These are phyloP conservation scores for Blastobotrys peoriensis DNA, from an alignment of 805 yeast species.

Conservation along the genomic window DNA sequence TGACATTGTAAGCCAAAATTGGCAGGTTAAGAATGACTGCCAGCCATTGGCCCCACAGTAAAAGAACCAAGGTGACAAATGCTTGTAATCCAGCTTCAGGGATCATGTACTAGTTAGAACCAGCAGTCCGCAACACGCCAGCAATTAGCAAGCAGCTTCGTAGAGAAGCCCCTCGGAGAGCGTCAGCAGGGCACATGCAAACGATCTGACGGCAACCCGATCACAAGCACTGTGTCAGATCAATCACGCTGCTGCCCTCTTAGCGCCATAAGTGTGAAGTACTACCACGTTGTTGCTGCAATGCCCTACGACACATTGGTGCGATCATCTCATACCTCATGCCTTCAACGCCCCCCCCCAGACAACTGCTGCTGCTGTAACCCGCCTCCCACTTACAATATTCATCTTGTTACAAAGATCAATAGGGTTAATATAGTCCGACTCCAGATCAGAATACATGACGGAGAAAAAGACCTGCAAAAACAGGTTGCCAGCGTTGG, in stretches of 20 bases:
- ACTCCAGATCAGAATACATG: slow-evolving; percentile 79
- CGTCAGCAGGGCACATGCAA: too few relatives aligned
- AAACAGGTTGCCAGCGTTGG: slow-evolving; percentile 79
- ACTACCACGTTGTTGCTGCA: too few relatives aligned
- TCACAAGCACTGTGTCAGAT: too few relatives aligned
- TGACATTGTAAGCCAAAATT: slow-evolving; percentile 71
- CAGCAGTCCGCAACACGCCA: not conserved
- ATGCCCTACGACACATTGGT: too few relatives aligned
- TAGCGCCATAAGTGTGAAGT: too few relatives aligned
- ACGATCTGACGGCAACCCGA: too few relatives aligned
- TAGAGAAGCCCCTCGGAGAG: not conserved
- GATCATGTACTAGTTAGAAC: slow-evolving; percentile 48
- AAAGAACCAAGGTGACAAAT: slow-evolving; percentile 58
- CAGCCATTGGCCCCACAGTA: slow-evolving; percentile 90
- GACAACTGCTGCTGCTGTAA: too few relatives aligned
- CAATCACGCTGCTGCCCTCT: too few relatives aligned
- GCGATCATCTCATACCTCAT: too few relatives aligned
- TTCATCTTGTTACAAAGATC: slow-evolving; percentile 92
- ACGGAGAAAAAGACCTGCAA: slow-evolving; percentile 89
- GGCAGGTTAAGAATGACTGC: slow-evolving; percentile 82
- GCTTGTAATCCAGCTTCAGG: slow-evolving; percentile 84
- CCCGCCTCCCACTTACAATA: slow-evolving; percentile 32
- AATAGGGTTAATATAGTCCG: slow-evolving; percentile 91
- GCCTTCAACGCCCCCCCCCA: too few relatives aligned
- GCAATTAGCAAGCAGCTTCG: not conserved